Conservation (phyloP, 1,284 basidiomycete species). For the Apiotrichum siamense region DNA sequence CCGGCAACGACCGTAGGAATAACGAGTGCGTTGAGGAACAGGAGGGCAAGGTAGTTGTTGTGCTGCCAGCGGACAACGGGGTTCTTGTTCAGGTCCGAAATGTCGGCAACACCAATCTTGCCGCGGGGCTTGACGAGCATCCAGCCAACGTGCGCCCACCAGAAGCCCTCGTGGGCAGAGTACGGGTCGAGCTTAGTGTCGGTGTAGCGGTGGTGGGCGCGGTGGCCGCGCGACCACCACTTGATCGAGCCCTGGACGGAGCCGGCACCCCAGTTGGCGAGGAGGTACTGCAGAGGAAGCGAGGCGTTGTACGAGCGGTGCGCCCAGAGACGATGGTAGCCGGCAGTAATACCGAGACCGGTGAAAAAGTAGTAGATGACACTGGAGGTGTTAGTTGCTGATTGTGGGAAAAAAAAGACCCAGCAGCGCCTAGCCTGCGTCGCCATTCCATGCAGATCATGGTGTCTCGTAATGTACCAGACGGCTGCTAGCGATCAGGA, state of each 20-base stretch:
- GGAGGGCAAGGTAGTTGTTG: slow-evolving; percentile 62
- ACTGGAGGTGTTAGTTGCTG: slow-evolving; percentile 18
- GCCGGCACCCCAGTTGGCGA: slow-evolving; percentile 72
- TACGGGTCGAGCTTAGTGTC: slow-evolving; percentile 94
- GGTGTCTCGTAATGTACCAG: not conserved
- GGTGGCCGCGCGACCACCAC: slow-evolving; percentile 93
- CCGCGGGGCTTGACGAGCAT: slow-evolving; percentile 85
- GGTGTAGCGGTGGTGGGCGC: slow-evolving; percentile 89
- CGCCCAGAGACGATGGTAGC: slow-evolving; percentile 90
- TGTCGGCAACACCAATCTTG: slow-evolving; percentile 79
- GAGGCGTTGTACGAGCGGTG: slow-evolving; percentile 88
- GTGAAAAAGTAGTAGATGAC: slow-evolving; percentile 79
- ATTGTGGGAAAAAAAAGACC: not conserved
- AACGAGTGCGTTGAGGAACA: slow-evolving; percentile 66
- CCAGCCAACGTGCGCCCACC: slow-evolving; percentile 80
- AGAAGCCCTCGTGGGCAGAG: slow-evolving; percentile 74
- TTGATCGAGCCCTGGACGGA: slow-evolving; percentile 85
- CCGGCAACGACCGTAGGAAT: slow-evolving; percentile 73
- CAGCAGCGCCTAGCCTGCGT: not conserved
- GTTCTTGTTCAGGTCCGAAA: slow-evolving; percentile 74
- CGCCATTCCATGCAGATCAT: not conserved
- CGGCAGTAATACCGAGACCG: slow-evolving; percentile 62
- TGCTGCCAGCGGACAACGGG: slow-evolving; percentile 81
- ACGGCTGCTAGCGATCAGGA: not conserved
- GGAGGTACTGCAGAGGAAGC: slow-evolving; percentile 66